Conservation (phyloP, 768 basidiomycete genomes). For the Kondoa subrosea region DNA sequence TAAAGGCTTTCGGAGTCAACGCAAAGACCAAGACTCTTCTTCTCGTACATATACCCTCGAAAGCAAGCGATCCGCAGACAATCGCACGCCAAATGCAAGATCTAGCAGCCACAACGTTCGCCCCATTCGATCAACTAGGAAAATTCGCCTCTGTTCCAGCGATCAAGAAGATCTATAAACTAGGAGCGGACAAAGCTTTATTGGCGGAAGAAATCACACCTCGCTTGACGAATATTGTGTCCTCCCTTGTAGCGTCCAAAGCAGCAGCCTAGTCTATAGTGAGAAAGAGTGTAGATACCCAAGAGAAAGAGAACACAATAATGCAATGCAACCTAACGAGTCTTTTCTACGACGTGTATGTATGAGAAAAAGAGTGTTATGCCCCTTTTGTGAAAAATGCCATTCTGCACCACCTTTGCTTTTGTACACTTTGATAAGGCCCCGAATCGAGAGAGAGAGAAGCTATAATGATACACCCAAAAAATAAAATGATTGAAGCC, state of each 20-base stretch:
- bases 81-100: not conserved
- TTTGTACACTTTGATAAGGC: too few species aligned
- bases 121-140: not conserved
- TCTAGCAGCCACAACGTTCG: not conserved
- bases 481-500: too few species aligned
- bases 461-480: too few species aligned
- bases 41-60: not conserved
- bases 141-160: not conserved
- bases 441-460: too few species aligned
- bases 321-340: too few species aligned
- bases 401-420: too few species aligned
- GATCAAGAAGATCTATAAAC: not conserved
- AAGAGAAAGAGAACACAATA: too few species aligned
- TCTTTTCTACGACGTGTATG: too few species aligned
- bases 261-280: not conserved
- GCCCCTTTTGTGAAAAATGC: too few species aligned
- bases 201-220: not conserved
- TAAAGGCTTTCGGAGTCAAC: not conserved
- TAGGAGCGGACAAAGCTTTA: not conserved
- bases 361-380: too few species aligned
- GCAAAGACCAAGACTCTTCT: not conserved
- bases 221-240: not conserved
- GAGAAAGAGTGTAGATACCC: too few species aligned
- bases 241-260: not conserved
- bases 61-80: not conserved